phyloP scores from a whole-genome alignment of 345 rosid genomes.

The Ceriops zippeliana region DNA sequence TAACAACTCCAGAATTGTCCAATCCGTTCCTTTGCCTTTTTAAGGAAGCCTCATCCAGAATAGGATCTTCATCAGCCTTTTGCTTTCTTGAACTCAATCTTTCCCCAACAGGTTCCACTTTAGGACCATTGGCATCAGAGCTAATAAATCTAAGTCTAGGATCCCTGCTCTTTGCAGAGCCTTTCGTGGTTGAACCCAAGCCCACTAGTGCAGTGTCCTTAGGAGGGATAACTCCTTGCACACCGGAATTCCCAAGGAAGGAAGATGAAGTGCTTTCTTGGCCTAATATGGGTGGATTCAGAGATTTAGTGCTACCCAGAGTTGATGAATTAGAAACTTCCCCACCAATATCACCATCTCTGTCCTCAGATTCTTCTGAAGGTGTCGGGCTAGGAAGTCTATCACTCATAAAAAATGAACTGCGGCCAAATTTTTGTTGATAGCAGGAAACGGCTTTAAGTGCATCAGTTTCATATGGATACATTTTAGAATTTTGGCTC shows the following conservation, averaged over 20 bases:
- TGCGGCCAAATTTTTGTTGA: constrained; percentile 65
- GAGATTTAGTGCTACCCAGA: constrained; percentile 21
- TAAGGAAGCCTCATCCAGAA: constrained; percentile 45
- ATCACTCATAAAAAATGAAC: constrained; percentile 39
- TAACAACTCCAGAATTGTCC: constrained; percentile 32
- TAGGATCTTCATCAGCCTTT: constrained; percentile 48
- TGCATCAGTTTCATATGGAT: constrained; percentile 73
- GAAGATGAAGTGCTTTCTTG: constrained; percentile 24
- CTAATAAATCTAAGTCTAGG: constrained; percentile 77
- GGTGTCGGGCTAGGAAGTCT: constrained; percentile 98
- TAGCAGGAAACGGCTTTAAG: constrained; percentile 70
- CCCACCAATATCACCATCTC: constrained; percentile 51
- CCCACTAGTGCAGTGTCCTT: constrained; percentile 28
- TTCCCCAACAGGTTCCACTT: constrained; percentile 40
- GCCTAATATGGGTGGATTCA: constrained; percentile 25
- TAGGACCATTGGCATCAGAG: constrained; percentile 41
- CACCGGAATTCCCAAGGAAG: constrained; percentile 16
- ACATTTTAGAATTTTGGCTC: constrained; percentile 36
- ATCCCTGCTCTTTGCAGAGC: constrained; percentile 75
- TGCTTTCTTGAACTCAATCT: constrained; percentile 54
- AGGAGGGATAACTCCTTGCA: constrained; percentile 27
- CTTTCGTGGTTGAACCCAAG: constrained; percentile 37
- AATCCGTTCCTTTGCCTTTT: constrained; percentile 56
- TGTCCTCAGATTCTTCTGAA: constrained; percentile 65
- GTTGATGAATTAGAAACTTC: constrained; percentile 60